phyloP scores from a whole-genome alignment of 352 stramenopile species.

The Phytophthora pinifolia region DNA sequence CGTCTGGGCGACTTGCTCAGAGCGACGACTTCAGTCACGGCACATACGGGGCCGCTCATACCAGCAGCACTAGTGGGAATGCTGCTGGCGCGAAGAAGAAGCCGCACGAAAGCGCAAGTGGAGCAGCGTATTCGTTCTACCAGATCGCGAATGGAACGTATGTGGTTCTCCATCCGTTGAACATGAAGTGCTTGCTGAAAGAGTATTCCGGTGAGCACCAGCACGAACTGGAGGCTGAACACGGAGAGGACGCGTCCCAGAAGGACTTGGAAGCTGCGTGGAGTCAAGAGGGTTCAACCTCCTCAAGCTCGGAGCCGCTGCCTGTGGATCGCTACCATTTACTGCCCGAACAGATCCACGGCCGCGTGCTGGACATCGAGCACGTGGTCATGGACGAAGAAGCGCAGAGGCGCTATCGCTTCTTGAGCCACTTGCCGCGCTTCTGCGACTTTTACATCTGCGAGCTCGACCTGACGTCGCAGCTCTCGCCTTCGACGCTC shows the following conservation, averaged over 20 bases:
- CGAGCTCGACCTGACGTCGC: slow-evolving; percentile 75
- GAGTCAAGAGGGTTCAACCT: slow-evolving; percentile 27
- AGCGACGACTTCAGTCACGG: slow-evolving; percentile 19
- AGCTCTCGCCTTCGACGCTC: slow-evolving; percentile 70
- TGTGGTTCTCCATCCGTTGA: slow-evolving; percentile 88
- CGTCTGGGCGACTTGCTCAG: slow-evolving; percentile 53
- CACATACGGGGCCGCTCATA: slow-evolving; percentile 13
- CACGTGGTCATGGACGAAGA: slow-evolving; percentile 89
- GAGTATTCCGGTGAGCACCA: slow-evolving; percentile 57
- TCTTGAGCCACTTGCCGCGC: slow-evolving; percentile 81
- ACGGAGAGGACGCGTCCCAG: slow-evolving; percentile 12
- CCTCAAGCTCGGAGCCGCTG: slow-evolving; percentile 14
- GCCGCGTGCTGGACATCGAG: slow-evolving; percentile 81
- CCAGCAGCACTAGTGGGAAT: not conserved
- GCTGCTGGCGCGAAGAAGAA: slow-evolving; percentile 10
- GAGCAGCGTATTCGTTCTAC: slow-evolving; percentile 82
- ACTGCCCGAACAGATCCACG: slow-evolving; percentile 54
- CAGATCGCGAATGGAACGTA: slow-evolving; percentile 85
- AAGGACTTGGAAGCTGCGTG: slow-evolving; percentile 34
- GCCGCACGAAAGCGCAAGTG: slow-evolving; percentile 11
- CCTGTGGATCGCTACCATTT: slow-evolving; percentile 46
- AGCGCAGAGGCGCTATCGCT: slow-evolving; percentile 81
- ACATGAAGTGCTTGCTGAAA: slow-evolving; percentile 88
- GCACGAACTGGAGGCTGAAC: slow-evolving; percentile 14
- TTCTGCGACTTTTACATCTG: slow-evolving; percentile 90